Conservation (phyloP, 1,284 basidiomycete genomes). For the Malassezia psittaci region DNA sequence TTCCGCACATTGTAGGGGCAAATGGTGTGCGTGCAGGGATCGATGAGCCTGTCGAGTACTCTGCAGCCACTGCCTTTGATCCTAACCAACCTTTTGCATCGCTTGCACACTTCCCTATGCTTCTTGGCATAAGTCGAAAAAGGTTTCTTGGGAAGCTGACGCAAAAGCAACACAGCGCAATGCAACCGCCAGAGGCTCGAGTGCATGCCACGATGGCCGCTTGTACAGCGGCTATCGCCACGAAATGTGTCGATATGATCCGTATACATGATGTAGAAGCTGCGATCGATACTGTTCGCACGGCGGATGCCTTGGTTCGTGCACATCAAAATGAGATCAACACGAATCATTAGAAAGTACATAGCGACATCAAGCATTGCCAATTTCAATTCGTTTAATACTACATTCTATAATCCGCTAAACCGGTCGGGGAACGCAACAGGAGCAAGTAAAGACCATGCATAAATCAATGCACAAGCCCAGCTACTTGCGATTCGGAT, state of each 20-base stretch:
- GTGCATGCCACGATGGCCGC: slow-evolving; percentile 72
- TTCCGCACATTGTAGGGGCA: slow-evolving; percentile 11
- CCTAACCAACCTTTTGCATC: slow-evolving; percentile 12
- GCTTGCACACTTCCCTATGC: slow-evolving; percentile 26
- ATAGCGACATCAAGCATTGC: too few relatives aligned
- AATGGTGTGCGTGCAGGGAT: neutral
- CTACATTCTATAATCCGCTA: neutral
- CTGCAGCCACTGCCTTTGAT: neutral
- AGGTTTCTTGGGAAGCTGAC: slow-evolving; percentile 38
- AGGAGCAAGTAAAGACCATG: slow-evolving; percentile 16
- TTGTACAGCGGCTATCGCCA: slow-evolving; percentile 65
- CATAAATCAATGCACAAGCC: slow-evolving; percentile 34
- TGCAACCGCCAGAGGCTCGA: slow-evolving; percentile 50
- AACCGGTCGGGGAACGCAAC: slow-evolving; percentile 11
- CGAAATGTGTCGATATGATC: slow-evolving; percentile 60
- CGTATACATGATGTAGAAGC: slow-evolving; percentile 73
- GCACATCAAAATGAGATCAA: neutral
- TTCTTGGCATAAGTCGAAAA: slow-evolving; percentile 40
- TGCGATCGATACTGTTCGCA: slow-evolving; percentile 57
- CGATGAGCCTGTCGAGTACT: slow-evolving; percentile 3
- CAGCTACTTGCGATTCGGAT: slow-evolving; percentile 89
- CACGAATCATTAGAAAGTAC: too few relatives aligned
- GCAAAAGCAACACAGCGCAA: slow-evolving; percentile 4
- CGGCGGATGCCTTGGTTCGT: slow-evolving; percentile 52
- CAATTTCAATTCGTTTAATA: too few relatives aligned